phyloP scores from a whole-genome alignment of 2,329 filamentous ascomycete species.

The Aspergillus sp. region DNA sequence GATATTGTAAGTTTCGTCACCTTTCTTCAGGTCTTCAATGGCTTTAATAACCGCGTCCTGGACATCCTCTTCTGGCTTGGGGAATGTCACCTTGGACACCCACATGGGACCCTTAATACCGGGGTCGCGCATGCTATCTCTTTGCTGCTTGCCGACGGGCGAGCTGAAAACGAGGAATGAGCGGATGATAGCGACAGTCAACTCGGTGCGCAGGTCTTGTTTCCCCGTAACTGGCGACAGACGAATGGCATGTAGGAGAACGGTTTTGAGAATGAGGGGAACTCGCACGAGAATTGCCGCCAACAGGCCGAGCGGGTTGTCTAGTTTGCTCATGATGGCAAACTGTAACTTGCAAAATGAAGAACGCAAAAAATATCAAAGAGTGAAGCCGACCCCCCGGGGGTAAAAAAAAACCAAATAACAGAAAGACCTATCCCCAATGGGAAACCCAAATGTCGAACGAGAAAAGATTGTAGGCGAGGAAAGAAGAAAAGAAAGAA shows the following conservation, averaged over 20 bases:
- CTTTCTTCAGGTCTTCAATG: conserved; percentile 43
- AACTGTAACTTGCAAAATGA: not conserved
- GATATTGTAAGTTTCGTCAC: conserved; percentile 41
- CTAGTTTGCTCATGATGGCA: conserved; percentile 28
- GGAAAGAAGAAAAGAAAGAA: not conserved
- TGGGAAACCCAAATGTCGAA: not conserved
- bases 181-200: conserved; percentile 73
- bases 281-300: conserved; percentile 42
- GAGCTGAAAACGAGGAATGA: conserved; percentile 57
- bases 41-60: conserved; percentile 41
- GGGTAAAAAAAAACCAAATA: not conserved
- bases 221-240: conserved; percentile 72
- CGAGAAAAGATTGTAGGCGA: too few species aligned
- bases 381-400: not conserved
- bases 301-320: conserved; percentile 32
- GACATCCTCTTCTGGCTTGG: conserved; percentile 55
- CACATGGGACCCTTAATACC: conserved; percentile 78
- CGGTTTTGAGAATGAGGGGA: conserved; percentile 47
- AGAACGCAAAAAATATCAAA: not conserved
- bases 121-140: conserved; percentile 61
- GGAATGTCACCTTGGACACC: conserved; percentile 71
- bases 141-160: conserved; percentile 65
- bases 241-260: conserved; percentile 54
- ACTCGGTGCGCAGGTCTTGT: conserved; percentile 74
- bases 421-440: too few species aligned